Percentiles rank a stretch among this genome's conserved stretches.
Evolutionary conservation across 257 asterid species (phyloP).

Genomic region (Solanum bukasovii): DNA sequence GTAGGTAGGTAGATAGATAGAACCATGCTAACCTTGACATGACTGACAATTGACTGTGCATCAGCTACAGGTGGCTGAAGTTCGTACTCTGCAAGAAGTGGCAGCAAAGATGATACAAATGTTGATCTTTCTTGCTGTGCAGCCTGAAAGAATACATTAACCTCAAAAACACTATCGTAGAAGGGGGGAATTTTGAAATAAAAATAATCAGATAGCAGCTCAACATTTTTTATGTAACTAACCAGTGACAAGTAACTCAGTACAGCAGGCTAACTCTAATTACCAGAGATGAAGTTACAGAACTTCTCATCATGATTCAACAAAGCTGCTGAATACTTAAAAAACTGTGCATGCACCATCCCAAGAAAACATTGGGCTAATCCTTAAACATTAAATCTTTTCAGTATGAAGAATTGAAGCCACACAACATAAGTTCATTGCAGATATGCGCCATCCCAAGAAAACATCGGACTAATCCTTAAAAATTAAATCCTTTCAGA

Average conservation of each 20-base stretch:
- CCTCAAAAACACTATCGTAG: conserved; percentile 8
- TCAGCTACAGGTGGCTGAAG: conserved; percentile 82
- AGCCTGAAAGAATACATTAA: conserved; percentile 53
- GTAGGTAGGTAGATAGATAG: neutral
- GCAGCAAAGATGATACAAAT: conserved; percentile 66
- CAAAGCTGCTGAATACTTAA: neutral
- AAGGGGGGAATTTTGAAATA: neutral
- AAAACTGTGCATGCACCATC: neutral
- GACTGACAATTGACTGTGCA: conserved; percentile 94
- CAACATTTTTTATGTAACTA: neutral
- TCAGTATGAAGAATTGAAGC: neutral
- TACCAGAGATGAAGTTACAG: neutral
- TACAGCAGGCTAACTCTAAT: neutral
- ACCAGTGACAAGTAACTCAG: neutral
- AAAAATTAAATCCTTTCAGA: neutral
- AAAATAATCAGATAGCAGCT: neutral
- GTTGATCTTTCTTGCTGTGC: conserved; percentile 87
- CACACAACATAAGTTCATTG: neutral
- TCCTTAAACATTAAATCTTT: neutral
- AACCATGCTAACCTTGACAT: conserved; percentile 61
- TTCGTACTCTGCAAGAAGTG: conserved; percentile 94
- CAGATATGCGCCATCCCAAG: neutral
- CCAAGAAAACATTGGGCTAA: neutral
- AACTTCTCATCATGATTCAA: neutral
- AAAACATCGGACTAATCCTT: neutral